Percentiles rank a stretch among this genome's conserved stretches.
Evolutionary conservation across 2,329 filamentous ascomycete genomes (phyloP).

Genomic region (Coniochaeta ligniaria): DNA sequence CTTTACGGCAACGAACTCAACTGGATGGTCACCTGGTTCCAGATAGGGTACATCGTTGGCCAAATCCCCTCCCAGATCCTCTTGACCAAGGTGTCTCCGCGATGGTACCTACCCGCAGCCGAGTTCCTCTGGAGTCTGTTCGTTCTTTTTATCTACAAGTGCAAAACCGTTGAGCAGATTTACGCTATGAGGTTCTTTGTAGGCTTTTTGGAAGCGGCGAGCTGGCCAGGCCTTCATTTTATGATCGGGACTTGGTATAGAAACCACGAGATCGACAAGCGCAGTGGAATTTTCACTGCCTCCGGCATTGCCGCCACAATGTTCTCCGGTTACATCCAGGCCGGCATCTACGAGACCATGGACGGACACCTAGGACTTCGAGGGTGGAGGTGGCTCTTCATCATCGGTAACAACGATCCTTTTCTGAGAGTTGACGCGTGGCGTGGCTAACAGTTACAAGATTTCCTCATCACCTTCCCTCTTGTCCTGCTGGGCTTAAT

Average conservation of each 20-base stretch:
- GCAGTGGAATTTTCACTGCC: constrained; percentile 38
- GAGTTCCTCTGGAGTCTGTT: constrained; percentile 12
- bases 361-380: constrained; percentile 34
- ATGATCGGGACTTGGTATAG: constrained; percentile 23
- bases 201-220: constrained; percentile 4
- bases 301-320: constrained; percentile 38
- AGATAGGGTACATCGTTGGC: constrained; percentile 1
- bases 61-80: not conserved
- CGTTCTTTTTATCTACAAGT: constrained; percentile 10
- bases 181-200: constrained; percentile 14
- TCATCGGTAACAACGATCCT: constrained; percentile 23
- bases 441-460: constrained; percentile 2
- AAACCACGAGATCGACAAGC: constrained; percentile 30
- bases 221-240: constrained; percentile 15
- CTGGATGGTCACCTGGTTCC: constrained; percentile 3
- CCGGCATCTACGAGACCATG: constrained; percentile 38
- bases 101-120: not conserved
- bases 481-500: constrained; percentile 10
- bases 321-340: constrained; percentile 41
- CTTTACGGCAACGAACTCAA: constrained; percentile 20
- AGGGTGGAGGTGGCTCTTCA: constrained; percentile 41
- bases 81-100: not conserved
- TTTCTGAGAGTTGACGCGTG: not conserved
- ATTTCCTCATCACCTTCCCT: constrained; percentile 11
- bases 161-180: constrained; percentile 15